Base-by-base conservation (phyloP, 371 early-diverging fungal genomes). In the Actinomortierella wolfii region DNA sequence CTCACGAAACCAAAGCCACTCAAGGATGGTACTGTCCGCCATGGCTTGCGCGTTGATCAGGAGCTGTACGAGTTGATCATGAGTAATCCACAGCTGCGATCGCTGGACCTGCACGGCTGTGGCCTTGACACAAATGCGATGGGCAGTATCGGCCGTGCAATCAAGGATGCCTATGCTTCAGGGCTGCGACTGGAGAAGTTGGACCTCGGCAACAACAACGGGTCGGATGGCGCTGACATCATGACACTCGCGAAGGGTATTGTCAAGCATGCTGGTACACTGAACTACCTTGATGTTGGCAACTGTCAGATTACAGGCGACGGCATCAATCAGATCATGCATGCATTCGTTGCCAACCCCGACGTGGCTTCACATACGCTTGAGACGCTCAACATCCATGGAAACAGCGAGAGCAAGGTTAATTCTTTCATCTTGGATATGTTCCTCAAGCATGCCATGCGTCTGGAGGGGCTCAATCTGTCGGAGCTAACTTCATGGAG, bases 261-360 rank as follows among this genome's bases (percentile, higher is more conserved):
- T 52, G 73, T 71, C 56, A 71, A 71, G 51, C 73, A 71, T 29
- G 73, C 73, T 1, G 73, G 73, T 18, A 71, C 73, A 5, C 52
- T 71, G 11, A 62, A 66, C 4, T 20, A 26, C 1, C 42, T 71
- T 40, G 56, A 71, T 46, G 67, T 71, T 1, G 73, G 73, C 28
- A 53, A 56, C 52, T 71, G 73, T 20, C 61, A 66, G 43, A 65
- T 71, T 49, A 71, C 73, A 14, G 73, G 73, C n/a, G 73, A 71
- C 29, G 73, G 73, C 17, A 71, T 71, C 59, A 71, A 71, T 18
- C 73, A 71, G 50, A 59, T 71, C 57, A 71, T 71, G 73, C 73
- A 71, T 21, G 73, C 73, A 13, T 71, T 71, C 52, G 73, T 71
- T 28, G 73, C 73, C 59, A 71, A 71, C 42, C 66, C 73, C 0